A percentile compares a stretch with the other conserved stretches of the same genome.
These are phyloP conservation scores for Trichoderma breve DNA, from an alignment of 2,329 filamentous ascomycete species.

Conservation along the genomic window DNA sequence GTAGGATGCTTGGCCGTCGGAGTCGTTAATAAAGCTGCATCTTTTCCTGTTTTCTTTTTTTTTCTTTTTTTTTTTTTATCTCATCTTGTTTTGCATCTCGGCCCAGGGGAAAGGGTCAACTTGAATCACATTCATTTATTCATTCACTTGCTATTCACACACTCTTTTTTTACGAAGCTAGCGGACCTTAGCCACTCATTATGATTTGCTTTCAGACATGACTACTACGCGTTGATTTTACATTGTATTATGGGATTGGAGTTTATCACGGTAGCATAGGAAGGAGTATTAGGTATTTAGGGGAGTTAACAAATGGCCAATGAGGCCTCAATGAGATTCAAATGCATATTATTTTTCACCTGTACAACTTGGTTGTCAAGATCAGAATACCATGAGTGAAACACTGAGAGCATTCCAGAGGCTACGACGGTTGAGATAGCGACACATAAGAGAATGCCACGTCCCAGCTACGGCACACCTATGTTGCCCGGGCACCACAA, in stretches of 20 bases:
- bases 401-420: neutral
- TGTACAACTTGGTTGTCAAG: neutral
- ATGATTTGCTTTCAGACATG: neutral
- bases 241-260: neutral
- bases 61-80: neutral
- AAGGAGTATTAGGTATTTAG: neutral
- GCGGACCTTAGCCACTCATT: constrained; percentile 8
- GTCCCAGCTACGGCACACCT: neutral
- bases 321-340: neutral
- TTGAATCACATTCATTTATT: neutral
- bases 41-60: neutral
- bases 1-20: constrained; percentile 38
- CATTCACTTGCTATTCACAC: neutral
- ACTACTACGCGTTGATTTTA: neutral
- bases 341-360: neutral
- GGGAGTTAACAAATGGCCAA: neutral
- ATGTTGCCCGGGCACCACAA: neutral
- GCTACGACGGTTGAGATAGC: neutral
- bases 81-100: neutral
- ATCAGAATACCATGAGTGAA: neutral
- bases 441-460: neutral
- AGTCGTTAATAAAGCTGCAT: constrained; percentile 18
- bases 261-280: neutral
- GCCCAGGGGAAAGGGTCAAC: neutral
- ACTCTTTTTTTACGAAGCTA: neutral